Base-by-base conservation (phyloP, 257 asterid genomes). In the Rauvolfia tetraphylla region DNA sequence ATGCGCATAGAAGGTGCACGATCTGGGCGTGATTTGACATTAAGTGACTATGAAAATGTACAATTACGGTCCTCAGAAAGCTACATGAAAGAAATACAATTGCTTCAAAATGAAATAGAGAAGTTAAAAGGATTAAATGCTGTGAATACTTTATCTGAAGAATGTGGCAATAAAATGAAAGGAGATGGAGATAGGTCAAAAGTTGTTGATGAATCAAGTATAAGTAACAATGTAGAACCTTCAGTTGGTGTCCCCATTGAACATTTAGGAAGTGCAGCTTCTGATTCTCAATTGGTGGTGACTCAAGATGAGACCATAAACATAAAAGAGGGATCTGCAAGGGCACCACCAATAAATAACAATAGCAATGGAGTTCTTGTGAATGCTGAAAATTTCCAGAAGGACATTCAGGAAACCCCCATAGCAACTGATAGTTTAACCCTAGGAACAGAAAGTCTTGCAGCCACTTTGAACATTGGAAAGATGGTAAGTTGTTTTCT, bases 1-100 rank as follows among this genome's bases (percentile, higher is more conserved):
- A 89, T 89, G 97, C 87, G 85, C 63, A 86, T 91, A 74, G 98
- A 93, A 86, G 93, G 88, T 62, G 85, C 91, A 83, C 93, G 80
- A 65, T 85, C 95, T 59, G 92, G 88, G 39, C 87, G 84, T 48
- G 78, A 57, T 65, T 71, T 85, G 46, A 61, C 83, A 68, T 71
- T 84, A 68, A 58, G 76, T 54, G 88, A 78, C 77, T 82, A 89
- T 70, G 87, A 82, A 70, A 72, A 69, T 41, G 73, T 63, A 71
- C 83, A 80, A 67, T 61, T 83, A 68, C 74, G 79, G 73, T 83
- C 89, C 72, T 54, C 69, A 36, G 88, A 88, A 77, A 87, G 82
- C 77, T 85, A 80, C 49, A 68, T 77, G 81, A 87, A 84, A 61
- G 90, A 84, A 78, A 79, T 76, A 66, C 79, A 83, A 78, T 77